phyloP scores from a whole-genome alignment of 2,329 filamentous ascomycete species.

The Blastomyces gilchristii region DNA sequence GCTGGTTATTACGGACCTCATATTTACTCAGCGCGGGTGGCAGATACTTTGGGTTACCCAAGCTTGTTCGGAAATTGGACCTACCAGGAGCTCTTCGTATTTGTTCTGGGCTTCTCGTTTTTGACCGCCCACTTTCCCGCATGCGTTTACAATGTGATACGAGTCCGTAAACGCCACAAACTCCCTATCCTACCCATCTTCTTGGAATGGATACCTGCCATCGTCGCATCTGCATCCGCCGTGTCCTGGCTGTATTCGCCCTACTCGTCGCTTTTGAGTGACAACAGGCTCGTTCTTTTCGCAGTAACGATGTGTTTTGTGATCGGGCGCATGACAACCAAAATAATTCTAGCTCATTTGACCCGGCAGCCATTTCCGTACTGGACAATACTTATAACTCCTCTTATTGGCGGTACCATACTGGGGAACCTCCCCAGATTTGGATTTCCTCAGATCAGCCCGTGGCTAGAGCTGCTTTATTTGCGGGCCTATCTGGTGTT shows the following conservation, averaged over 20 bases:
- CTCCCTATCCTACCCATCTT: slow-evolving; percentile 74
- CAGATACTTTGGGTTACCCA: slow-evolving; percentile 55
- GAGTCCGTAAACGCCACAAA: slow-evolving; percentile 60
- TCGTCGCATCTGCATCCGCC: slow-evolving; percentile 64
- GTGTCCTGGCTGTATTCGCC: slow-evolving; percentile 83
- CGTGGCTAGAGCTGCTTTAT: slow-evolving; percentile 63
- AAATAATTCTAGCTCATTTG: slow-evolving; percentile 94
- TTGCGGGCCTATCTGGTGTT: slow-evolving; percentile 77
- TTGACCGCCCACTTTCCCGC: slow-evolving; percentile 71
- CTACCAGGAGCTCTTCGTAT: slow-evolving; percentile 83
- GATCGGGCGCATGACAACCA: slow-evolving; percentile 95
- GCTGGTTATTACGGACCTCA: slow-evolving; percentile 81
- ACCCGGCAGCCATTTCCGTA: slow-evolving; percentile 90
- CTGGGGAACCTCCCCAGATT: slow-evolving; percentile 72
- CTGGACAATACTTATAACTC: slow-evolving; percentile 86
- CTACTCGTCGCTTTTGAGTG: slow-evolving; percentile 65
- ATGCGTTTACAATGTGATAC: slow-evolving; percentile 76
- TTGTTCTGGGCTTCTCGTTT: slow-evolving; percentile 55
- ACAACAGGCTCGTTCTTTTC: slow-evolving; percentile 86
- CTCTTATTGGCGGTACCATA: slow-evolving; percentile 74
- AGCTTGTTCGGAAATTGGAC: slow-evolving; percentile 57
- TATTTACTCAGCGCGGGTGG: slow-evolving; percentile 72
- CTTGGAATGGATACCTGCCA: slow-evolving; percentile 87
- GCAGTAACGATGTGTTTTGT: slow-evolving; percentile 93
- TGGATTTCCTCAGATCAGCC: slow-evolving; percentile 57